These are phyloP conservation scores for Magnusiomyces ingens DNA, from an alignment of 1,139 yeast genomes.

Conservation along the genomic window DNA sequence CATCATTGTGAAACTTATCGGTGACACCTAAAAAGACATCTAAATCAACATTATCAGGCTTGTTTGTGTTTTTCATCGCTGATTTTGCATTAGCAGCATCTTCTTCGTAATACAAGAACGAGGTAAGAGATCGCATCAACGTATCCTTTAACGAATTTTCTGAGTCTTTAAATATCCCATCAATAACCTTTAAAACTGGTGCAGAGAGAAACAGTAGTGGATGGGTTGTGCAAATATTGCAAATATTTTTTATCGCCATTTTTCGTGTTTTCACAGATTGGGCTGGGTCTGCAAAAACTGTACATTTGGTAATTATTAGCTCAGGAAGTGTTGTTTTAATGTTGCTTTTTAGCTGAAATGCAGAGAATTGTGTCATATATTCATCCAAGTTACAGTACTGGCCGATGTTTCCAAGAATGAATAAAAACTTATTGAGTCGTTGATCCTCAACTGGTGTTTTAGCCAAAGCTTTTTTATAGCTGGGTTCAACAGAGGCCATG, in stretches of 20 bases:
- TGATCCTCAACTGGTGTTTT: slow-evolving; percentile 33
- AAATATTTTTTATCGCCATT: slow-evolving; percentile 50
- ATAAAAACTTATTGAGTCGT: slow-evolving; percentile 50
- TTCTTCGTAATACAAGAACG: slow-evolving; percentile 40
- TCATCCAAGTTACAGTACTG: slow-evolving; percentile 54
- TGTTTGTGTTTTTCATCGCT: slow-evolving; percentile 27
- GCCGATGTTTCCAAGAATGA: slow-evolving; percentile 64
- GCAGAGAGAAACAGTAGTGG: slow-evolving; percentile 50
- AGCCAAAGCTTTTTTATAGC: slow-evolving; percentile 29
- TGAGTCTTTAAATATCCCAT: slow-evolving; percentile 39
- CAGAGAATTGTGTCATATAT: slow-evolving; percentile 38
- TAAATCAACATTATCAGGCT: slow-evolving; percentile 38
- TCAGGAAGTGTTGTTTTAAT: slow-evolving; percentile 46
- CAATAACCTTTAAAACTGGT: slow-evolving; percentile 48
- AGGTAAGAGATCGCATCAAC: slow-evolving; percentile 49
- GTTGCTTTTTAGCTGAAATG: slow-evolving; percentile 34
- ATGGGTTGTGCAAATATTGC: slow-evolving; percentile 52
- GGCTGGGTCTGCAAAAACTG: slow-evolving; percentile 43
- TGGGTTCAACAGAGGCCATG: slow-evolving; percentile 43
- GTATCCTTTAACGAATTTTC: slow-evolving; percentile 40
- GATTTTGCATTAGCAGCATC: slow-evolving; percentile 43
- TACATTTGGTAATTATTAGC: slow-evolving; percentile 48
- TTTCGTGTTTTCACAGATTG: slow-evolving; percentile 37
- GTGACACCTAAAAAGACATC: slow-evolving; percentile 49
- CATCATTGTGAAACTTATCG: slow-evolving; percentile 48